Evolutionary conservation across 2,329 filamentous ascomycete genomes (phyloP).

Genomic region (Dactylellina cionopaga): DNA sequence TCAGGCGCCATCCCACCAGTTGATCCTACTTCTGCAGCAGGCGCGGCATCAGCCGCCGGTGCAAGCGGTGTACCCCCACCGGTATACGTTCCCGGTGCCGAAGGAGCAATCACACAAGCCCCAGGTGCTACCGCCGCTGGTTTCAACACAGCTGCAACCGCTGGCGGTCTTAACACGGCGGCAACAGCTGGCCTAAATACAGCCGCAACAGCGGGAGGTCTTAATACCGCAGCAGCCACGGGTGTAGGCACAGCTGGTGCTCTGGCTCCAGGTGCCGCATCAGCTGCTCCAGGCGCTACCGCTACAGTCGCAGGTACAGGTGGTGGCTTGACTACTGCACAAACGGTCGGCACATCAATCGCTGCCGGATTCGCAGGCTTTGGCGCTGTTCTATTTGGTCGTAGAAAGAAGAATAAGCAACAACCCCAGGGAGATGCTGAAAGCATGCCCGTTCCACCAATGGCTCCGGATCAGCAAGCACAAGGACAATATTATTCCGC

Average conservation of each 20-base stretch:
- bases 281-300: neutral
- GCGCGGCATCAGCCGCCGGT: neutral
- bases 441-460: conserved; percentile 33
- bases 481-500: conserved; percentile 4
- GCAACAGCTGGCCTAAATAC: neutral
- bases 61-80: conserved; percentile 1
- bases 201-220: too few relatives aligned
- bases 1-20: conserved; percentile 11
- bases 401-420: conserved; percentile 36
- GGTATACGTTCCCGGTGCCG: conserved; percentile 26
- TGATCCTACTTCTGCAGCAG: conserved; percentile 19
- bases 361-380: conserved; percentile 34
- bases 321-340: conserved; percentile 19
- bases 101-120: neutral
- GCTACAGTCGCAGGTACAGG: conserved; percentile 8
- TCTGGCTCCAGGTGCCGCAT: conserved; percentile 1
- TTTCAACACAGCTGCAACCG: neutral
- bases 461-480: conserved; percentile 1
- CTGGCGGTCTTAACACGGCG: neutral
- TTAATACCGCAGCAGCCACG: neutral
- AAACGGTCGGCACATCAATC: conserved; percentile 21
- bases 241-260: neutral
- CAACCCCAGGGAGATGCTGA: neutral
- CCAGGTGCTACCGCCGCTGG: neutral
- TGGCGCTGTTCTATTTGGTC: conserved; percentile 25